Conservation (phyloP, 2,329 filamentous ascomycete species). For the Botrytis aclada region DNA sequence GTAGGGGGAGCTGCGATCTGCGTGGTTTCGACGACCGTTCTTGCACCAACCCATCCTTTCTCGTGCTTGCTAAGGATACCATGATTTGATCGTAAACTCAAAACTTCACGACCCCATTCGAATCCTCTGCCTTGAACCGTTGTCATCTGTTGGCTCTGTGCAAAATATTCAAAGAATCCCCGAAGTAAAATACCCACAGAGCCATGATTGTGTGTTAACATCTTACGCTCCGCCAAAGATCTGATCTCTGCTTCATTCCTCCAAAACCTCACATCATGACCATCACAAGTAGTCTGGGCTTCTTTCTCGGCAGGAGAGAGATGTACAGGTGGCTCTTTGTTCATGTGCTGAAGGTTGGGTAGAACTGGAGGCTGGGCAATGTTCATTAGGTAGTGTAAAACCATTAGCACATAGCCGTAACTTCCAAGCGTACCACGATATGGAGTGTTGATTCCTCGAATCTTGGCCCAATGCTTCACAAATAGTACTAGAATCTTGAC, state of each 20-base stretch:
- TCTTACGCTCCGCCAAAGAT: conserved; percentile 53
- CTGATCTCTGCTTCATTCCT: conserved; percentile 68
- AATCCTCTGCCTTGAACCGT: conserved; percentile 58
- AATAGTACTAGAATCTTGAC: conserved; percentile 79
- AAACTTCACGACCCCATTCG: conserved; percentile 75
- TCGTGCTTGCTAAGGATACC: conserved; percentile 70
- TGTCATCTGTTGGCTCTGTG: conserved; percentile 55
- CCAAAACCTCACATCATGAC: conserved; percentile 74
- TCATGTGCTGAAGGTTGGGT: conserved; percentile 71
- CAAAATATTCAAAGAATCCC: conserved; percentile 88
- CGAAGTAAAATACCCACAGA: conserved; percentile 68
- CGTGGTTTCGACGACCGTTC: conserved; percentile 59
- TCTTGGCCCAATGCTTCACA: conserved; percentile 87
- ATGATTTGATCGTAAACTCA: conserved; percentile 70
- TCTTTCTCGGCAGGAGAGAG: conserved; percentile 44
- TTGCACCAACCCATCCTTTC: conserved; percentile 86
- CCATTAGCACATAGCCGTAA: conserved; percentile 91
- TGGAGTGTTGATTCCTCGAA: conserved; percentile 78
- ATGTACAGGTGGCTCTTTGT: conserved; percentile 45
- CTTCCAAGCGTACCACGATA: conserved; percentile 84
- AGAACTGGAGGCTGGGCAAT: conserved; percentile 76
- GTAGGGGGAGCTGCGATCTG: conserved; percentile 36
- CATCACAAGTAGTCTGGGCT: conserved; percentile 50
- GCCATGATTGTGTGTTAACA: conserved; percentile 66
- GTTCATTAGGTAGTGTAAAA: conserved; percentile 86